phyloP scores from a whole-genome alignment of 2,329 filamentous ascomycete genomes.

The Trichoderma hamatum region DNA sequence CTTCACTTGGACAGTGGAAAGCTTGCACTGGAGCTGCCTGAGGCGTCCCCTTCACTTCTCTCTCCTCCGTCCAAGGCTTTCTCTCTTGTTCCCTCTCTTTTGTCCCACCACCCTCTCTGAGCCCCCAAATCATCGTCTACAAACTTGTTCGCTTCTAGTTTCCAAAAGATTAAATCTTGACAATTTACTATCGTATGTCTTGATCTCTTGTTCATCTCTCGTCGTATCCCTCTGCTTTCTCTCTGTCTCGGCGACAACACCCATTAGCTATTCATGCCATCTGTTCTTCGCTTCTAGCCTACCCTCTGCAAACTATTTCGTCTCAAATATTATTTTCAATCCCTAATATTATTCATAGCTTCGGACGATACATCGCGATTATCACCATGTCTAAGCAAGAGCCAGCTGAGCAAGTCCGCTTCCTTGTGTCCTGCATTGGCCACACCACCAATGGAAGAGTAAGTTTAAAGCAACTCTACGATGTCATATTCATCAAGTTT shows the following conservation, averaged over 20 bases:
- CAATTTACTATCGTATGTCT: background rate
- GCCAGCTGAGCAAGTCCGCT: conserved; percentile 62
- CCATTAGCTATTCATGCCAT: background rate
- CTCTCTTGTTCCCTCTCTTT: background rate
- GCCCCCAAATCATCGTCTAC: background rate
- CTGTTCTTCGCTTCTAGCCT: background rate
- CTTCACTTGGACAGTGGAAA: background rate
- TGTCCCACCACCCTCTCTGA: background rate
- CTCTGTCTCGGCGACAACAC: background rate
- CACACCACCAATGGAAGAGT: conserved; percentile 64
- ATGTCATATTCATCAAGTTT: background rate
- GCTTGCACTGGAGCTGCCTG: background rate
- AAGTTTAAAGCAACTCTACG: conserved; percentile 30
- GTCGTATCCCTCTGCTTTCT: background rate
- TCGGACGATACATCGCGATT: background rate
- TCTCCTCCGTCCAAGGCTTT: background rate
- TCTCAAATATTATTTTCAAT: background rate
- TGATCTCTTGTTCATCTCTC: background rate
- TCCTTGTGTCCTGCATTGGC: conserved; percentile 68
- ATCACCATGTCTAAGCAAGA: conserved; percentile 55
- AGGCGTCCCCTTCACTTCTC: background rate
- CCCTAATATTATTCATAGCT: background rate
- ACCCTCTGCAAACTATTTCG: background rate
- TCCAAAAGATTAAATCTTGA: background rate
- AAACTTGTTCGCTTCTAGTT: background rate